Conservation (phyloP, 306 rosid species). For the Quercus cerris region DNA sequence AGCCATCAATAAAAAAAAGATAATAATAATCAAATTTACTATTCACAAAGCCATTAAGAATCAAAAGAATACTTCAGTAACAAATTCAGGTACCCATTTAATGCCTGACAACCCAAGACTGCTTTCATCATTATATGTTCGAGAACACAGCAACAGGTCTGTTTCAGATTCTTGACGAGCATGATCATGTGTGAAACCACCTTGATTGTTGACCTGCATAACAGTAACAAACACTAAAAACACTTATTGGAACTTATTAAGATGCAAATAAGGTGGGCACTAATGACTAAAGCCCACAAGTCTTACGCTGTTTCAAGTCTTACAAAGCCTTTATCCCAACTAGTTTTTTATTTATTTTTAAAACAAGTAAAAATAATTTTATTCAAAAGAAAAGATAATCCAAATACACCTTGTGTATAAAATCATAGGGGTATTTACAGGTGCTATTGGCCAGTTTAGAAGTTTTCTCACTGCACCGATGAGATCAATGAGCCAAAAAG, state of each 20-base stretch:
- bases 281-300: conserved; percentile 12
- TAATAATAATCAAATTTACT: conserved; percentile 1
- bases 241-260: neutral
- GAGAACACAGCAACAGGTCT: conserved; percentile 38
- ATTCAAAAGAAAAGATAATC: too few species aligned
- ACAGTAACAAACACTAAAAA: conserved; percentile 8
- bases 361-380: too few species aligned
- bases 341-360: too few species aligned
- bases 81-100: conserved; percentile 63
- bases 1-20: neutral
- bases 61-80: neutral
- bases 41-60: conserved; percentile 2
- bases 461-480: too few species aligned
- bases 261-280: neutral
- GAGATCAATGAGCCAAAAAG: too few species aligned
- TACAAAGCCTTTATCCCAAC: neutral
- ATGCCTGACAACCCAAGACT: conserved; percentile 85
- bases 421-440: too few species aligned
- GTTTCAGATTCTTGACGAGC: conserved; percentile 38
- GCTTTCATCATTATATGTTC: conserved; percentile 50
- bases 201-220: conserved; percentile 44
- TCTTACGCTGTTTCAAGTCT: conserved; percentile 12
- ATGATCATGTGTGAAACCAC: conserved; percentile 35
- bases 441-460: too few species aligned
- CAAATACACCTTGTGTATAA: too few species aligned